phyloP scores from a whole-genome alignment of 2,329 filamentous ascomycete species.

The Pyrenophora teres region DNA sequence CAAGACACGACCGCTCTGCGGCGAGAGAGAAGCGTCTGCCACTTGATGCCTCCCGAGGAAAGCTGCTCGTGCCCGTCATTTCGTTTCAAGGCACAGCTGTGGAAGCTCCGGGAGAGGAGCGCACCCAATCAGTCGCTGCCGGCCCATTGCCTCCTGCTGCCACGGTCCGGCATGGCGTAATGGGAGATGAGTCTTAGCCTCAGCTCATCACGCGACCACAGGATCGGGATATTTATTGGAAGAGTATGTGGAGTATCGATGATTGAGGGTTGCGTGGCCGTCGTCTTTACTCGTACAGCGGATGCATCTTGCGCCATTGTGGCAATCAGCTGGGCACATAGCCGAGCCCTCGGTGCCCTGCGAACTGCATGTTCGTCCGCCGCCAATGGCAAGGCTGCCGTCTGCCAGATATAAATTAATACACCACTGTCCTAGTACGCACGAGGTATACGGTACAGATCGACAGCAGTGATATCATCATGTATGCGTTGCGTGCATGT shows the following conservation, averaged over 20 bases:
- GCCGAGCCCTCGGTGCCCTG: not conserved
- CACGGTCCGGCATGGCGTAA: slow-evolving; percentile 23
- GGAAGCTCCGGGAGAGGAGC: slow-evolving; percentile 9
- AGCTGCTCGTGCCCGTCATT: slow-evolving; percentile 36
- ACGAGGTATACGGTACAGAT: not conserved
- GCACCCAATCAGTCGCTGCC: slow-evolving; percentile 30
- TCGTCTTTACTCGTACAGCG: not conserved
- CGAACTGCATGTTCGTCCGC: slow-evolving; percentile 14
- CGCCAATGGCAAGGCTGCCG: not conserved
- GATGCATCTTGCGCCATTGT: slow-evolving; percentile 1
- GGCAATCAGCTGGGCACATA: slow-evolving; percentile 3
- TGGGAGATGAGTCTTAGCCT: slow-evolving; percentile 19
- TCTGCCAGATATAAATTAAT: not conserved
- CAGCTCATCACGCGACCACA: slow-evolving; percentile 1
- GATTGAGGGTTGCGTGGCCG: slow-evolving; percentile 3
- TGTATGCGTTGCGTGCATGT: not conserved
- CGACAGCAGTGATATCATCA: not conserved
- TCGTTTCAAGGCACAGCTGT: slow-evolving; percentile 24
- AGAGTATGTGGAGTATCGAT: not conserved
- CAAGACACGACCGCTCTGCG: slow-evolving; percentile 19
- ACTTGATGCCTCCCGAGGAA: slow-evolving; percentile 17
- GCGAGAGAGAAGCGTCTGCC: slow-evolving; percentile 23
- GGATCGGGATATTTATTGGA: not conserved
- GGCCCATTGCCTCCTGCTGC: slow-evolving; percentile 24
- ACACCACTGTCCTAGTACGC: not conserved